Percentiles rank a stretch among this genome's conserved stretches.
These are phyloP conservation scores for Raphanus raphanistrum DNA, from an alignment of 345 rosid species.

Conservation along the genomic window DNA sequence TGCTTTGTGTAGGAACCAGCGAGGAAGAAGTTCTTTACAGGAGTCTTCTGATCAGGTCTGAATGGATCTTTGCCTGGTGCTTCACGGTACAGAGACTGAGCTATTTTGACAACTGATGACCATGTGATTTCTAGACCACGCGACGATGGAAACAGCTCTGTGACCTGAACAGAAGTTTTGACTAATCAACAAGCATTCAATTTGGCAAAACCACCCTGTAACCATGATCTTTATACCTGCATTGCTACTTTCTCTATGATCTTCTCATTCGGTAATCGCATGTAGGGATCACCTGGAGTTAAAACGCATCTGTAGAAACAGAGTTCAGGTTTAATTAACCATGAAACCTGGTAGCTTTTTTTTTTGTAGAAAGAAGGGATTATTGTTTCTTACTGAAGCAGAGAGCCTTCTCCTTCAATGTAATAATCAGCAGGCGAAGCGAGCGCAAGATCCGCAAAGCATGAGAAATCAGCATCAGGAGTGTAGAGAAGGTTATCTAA, in stretches of 20 bases:
- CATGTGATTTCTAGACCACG: conserved; percentile 80
- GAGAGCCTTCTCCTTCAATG: conserved; percentile 90
- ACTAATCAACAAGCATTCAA: conserved; percentile 1
- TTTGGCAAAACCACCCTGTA: no score
- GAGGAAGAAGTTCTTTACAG: conserved; percentile 85
- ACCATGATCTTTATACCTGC: no score
- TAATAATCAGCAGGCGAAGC: conserved; percentile 92
- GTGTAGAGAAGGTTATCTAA: conserved; percentile 94
- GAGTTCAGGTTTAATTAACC: conserved; percentile 14
- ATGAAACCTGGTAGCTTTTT: not conserved
- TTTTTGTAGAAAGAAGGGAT: no score
- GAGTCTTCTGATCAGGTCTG: conserved; percentile 96
- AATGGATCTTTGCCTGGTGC: conserved; percentile 97
- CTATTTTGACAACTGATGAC: conserved; percentile 96
- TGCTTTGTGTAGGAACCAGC: conserved; percentile 96
- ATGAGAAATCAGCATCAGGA: conserved; percentile 98
- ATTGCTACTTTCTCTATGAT: conserved; percentile 78
- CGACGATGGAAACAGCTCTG: conserved; percentile 80
- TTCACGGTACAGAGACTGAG: conserved; percentile 92
- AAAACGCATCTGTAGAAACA: conserved; percentile 69
- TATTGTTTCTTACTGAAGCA: conserved; percentile 79
- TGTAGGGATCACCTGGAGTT: conserved; percentile 96
- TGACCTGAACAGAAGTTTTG: conserved; percentile 51
- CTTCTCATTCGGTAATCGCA: conserved; percentile 80
- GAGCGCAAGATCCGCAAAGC: conserved; percentile 93